Conservation (phyloP, 192 early-diverging fungal genomes). For the Linnemannia elongata region DNA sequence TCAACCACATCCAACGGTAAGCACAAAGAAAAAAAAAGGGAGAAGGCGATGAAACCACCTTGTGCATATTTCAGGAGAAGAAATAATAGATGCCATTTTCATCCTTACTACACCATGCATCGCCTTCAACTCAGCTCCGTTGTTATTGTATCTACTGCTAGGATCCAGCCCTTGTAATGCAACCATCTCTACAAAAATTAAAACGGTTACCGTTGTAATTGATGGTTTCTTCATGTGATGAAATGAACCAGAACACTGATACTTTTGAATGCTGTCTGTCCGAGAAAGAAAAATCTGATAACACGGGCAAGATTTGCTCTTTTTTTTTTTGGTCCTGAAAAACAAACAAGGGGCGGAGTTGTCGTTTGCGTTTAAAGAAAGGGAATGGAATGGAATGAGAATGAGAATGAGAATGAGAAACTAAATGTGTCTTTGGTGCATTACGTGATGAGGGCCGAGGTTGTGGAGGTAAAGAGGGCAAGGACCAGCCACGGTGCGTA, state of each 20-base stretch:
- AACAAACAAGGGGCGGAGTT: not conserved
- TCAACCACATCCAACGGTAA: not conserved
- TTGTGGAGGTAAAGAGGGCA: not conserved
- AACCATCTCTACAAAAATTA: too few species aligned
- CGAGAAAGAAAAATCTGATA: not conserved
- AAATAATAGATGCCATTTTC: too few species aligned
- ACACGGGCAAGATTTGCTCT: not conserved
- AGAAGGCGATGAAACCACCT: too few species aligned
- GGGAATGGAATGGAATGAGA: not conserved
- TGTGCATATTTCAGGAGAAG: too few species aligned
- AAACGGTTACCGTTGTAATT: too few species aligned
- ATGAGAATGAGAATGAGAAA: too few species aligned
- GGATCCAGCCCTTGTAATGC: too few species aligned
- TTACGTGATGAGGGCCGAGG: not conserved
- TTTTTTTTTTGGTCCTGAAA: not conserved
- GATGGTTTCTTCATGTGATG: too few species aligned
- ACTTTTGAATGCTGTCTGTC: not conserved
- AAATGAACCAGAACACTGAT: too few species aligned
- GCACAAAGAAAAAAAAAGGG: not conserved
- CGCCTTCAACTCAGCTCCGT: too few species aligned
- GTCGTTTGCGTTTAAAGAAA: not conserved
- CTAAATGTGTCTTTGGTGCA: not conserved
- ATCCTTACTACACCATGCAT: too few species aligned
- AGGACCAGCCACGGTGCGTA: not conserved
- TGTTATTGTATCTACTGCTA: too few species aligned